Evolutionary conservation across 2,329 filamentous ascomycete genomes (phyloP), one percentile per base, ranked within the genome.

Genomic region (Volutella citrinella): DNA sequence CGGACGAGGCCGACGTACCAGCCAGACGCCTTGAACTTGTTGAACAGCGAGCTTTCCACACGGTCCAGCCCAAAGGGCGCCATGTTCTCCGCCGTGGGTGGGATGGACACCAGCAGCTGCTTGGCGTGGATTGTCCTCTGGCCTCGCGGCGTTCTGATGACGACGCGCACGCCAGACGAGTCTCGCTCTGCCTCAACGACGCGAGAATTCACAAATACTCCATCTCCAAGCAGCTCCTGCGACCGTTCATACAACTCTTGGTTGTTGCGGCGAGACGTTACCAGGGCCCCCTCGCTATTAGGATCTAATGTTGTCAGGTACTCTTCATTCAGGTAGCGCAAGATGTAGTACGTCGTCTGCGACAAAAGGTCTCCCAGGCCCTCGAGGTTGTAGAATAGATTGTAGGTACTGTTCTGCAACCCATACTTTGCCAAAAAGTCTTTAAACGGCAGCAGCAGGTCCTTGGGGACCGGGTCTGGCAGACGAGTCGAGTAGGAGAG

Each of bases 1-100:
- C 27, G 34, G 14, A 45, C 27, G 5, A 47, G 35, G 10, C 37
- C 45, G 16, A 47, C 45, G 15, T 45, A 47, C 45, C 45, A 47
- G 10, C 45, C 45, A 8, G 34, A 39, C 3, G 40, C 35, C 17
- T 18, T 22, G 12, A 47, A 45, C 23, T 35, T 39, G 18, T 27
- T 25, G 19, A 47, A 45, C 2, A 47, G 25, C 3, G 21, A 24
- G 11, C 6, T 20, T 21, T 47, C 45, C 4, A 19, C 21, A 10
- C 17, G 15, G n/a, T 41, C 35, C 21, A 47, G 15, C 4, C 32
- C 34, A 13, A 47, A 34, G 0, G 40, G 30, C 3, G 13, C 25
- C 45, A 47, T 41, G 22, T 45, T 45, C 4, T 19, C 27, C 13
- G 13, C 14, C 19, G 45, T 14, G 9, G 23, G 40, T 8, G 45